These are phyloP conservation scores for Leccinellum rugosiceps DNA, from an alignment of 768 basidiomycete genomes.

Conservation along the genomic window DNA sequence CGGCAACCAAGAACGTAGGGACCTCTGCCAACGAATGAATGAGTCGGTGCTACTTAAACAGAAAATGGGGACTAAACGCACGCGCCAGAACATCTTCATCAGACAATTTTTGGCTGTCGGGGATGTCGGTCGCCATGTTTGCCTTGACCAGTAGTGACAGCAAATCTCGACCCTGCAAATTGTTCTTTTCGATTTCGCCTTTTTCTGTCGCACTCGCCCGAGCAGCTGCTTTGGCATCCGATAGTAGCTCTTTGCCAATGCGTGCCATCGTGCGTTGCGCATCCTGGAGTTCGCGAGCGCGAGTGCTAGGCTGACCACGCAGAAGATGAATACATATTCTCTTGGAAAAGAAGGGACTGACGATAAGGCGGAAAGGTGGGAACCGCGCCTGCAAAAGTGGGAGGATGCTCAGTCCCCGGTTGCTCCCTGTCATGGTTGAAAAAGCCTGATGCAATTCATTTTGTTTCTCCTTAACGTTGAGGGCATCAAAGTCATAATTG, in stretches of 20 bases:
- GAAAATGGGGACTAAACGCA: slow-evolving; percentile 27
- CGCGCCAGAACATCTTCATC: slow-evolving; percentile 61
- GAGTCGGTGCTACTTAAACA: neutral
- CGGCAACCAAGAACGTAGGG: neutral
- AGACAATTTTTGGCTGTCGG: slow-evolving; percentile 50
- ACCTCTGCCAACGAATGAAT: neutral
- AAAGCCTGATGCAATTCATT: slow-evolving; percentile 34
- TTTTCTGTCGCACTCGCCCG: slow-evolving; percentile 17
- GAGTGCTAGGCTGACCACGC: slow-evolving; percentile 21
- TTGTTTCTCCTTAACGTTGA: slow-evolving; percentile 20
- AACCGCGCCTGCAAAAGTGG: slow-evolving; percentile 33
- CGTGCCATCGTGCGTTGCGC: slow-evolving; percentile 43
- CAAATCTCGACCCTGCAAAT: slow-evolving; percentile 46
- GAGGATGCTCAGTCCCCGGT: slow-evolving; percentile 15
- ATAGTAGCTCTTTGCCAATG: slow-evolving; percentile 51
- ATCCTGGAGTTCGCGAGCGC: slow-evolving; percentile 8
- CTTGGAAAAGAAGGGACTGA: slow-evolving; percentile 18
- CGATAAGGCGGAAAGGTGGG: slow-evolving; percentile 39
- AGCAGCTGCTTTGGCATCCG: slow-evolving; percentile 42
- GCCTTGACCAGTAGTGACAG: slow-evolving; percentile 25
- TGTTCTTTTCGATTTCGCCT: slow-evolving; percentile 34
- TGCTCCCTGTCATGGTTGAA: slow-evolving; percentile 18
- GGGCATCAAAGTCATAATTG: slow-evolving; percentile 33
- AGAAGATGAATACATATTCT: neutral
- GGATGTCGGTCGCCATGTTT: slow-evolving; percentile 45